These are phyloP conservation scores for Chrysanthemum makinoi DNA, from an alignment of 129 eudicot genomes.

Conservation along the genomic window DNA sequence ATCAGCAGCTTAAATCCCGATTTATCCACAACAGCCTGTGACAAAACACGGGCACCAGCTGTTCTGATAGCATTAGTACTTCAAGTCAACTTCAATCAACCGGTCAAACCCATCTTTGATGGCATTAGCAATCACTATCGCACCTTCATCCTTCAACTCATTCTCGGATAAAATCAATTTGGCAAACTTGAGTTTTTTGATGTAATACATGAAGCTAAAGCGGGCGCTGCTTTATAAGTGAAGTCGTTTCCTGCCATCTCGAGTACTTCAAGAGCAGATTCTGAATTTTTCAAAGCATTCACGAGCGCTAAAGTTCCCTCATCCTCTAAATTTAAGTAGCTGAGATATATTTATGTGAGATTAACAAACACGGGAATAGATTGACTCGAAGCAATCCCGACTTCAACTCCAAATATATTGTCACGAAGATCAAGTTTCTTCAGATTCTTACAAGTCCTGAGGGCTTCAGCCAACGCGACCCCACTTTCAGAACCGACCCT, in stretches of 20 bases:
- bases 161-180: slow-evolving; percentile 65
- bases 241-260: slow-evolving; percentile 81
- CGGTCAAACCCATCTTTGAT: slow-evolving; percentile 52
- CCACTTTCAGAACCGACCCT: slow-evolving; percentile 66
- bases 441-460: slow-evolving; percentile 34
- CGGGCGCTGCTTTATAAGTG: slow-evolving; percentile 55
- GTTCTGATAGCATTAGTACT: slow-evolving; percentile 61
- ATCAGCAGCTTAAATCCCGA: slow-evolving; percentile 59
- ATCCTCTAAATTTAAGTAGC: slow-evolving; percentile 56
- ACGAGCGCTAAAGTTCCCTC: slow-evolving; percentile 46
- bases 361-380: slow-evolving; percentile 30
- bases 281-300: slow-evolving; percentile 41
- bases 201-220: slow-evolving; percentile 46
- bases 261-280: slow-evolving; percentile 49
- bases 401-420: slow-evolving; percentile 64
- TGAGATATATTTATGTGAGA: slow-evolving; percentile 51
- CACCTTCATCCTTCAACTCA: slow-evolving; percentile 75
- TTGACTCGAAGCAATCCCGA: slow-evolving; percentile 56
- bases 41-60: slow-evolving; percentile 77
- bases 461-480: slow-evolving; percentile 50
- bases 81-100: slow-evolving; percentile 67
- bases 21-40: slow-evolving; percentile 58
- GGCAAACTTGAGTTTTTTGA: slow-evolving; percentile 45
- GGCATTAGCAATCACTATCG: slow-evolving; percentile 56
- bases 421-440: slow-evolving; percentile 59